These are phyloP conservation scores for Myriangium duriaei DNA, from an alignment of 2,329 filamentous ascomycete genomes.

Conservation along the genomic window DNA sequence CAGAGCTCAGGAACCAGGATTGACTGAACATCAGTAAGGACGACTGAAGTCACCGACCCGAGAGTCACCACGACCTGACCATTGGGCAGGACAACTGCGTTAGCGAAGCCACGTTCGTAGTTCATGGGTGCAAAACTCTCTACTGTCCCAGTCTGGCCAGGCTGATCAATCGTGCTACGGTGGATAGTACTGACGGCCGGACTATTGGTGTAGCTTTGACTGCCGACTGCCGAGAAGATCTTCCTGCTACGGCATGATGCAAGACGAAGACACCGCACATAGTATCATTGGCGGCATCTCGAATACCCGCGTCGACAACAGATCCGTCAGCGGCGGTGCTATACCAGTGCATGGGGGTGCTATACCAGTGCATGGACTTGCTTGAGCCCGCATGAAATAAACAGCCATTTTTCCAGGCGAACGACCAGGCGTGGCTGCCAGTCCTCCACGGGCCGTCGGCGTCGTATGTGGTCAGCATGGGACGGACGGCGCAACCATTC, in stretches of 20 bases:
- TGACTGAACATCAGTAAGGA: conserved; percentile 16
- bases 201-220: conserved; percentile 33
- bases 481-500: conserved; percentile 21
- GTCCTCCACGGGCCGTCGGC: conserved; percentile 30
- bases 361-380: conserved; percentile 45
- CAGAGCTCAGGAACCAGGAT: conserved; percentile 15
- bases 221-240: conserved; percentile 42
- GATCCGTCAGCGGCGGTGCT: conserved; percentile 32
- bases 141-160: conserved; percentile 13
- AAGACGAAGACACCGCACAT: conserved; percentile 46
- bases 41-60: conserved; percentile 16
- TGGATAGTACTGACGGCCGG: conserved; percentile 33
- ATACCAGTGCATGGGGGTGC: no score
- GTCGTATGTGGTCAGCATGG: conserved; percentile 41
- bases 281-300: conserved; percentile 33
- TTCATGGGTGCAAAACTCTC: conserved; percentile 17
- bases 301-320: conserved; percentile 30
- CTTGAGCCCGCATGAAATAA: conserved; percentile 46
- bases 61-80: conserved; percentile 25
- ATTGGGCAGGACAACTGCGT: conserved; percentile 22
- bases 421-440: conserved; percentile 45
- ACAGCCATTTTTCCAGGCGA: conserved; percentile 35
- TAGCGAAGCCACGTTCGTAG: conserved; percentile 20
- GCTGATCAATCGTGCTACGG: conserved; percentile 35
- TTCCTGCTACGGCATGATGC: conserved; percentile 5